Evolutionary conservation across 306 rosid species (phyloP).

Genomic region (Coriaria nepalensis): DNA sequence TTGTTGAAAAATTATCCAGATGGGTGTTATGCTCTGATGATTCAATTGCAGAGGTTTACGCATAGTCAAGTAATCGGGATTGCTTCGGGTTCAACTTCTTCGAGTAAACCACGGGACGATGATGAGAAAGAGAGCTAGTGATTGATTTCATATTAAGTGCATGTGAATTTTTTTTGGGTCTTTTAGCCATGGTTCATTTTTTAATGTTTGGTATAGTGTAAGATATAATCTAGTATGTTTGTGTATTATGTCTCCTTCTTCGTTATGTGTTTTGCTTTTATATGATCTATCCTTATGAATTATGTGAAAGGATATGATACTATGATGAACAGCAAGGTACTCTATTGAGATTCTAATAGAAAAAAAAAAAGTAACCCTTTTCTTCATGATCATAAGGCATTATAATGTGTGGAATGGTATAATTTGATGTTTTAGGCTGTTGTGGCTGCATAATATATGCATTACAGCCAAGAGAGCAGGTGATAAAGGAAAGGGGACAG

Average conservation of each 20-base stretch:
- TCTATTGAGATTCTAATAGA: conserved; percentile 32
- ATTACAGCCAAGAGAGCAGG: no score
- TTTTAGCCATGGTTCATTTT: conserved; percentile 11
- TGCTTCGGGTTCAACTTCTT: conserved; percentile 79
- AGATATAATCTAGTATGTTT: no score
- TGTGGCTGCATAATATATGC: no score
- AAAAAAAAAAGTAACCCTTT: conserved; percentile 10
- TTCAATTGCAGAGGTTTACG: conserved; percentile 81
- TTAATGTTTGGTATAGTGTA: conserved; percentile 31
- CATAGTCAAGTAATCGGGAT: conserved; percentile 70
- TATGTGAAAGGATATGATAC: conserved; percentile 24
- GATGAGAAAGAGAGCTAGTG: conserved; percentile 43
- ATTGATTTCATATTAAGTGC: not conserved
- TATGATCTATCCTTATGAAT: conserved; percentile 27
- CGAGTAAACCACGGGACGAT: conserved; percentile 55
- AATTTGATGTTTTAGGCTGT: no score
- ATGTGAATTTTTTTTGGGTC: conserved; percentile 23
- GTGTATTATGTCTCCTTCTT: conserved; percentile 25
- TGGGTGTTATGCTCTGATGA: conserved; percentile 86
- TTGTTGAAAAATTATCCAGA: conserved; percentile 74
- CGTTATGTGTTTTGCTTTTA: conserved; percentile 15
- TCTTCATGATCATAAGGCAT: no score
- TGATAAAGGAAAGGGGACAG: no score
- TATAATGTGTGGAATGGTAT: no score
- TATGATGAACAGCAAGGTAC: conserved; percentile 21